Percentiles rank a stretch among this genome's conserved stretches.
phyloP scores from a whole-genome alignment of 2,329 filamentous ascomycete genomes.

The Talaromyces sp. region DNA sequence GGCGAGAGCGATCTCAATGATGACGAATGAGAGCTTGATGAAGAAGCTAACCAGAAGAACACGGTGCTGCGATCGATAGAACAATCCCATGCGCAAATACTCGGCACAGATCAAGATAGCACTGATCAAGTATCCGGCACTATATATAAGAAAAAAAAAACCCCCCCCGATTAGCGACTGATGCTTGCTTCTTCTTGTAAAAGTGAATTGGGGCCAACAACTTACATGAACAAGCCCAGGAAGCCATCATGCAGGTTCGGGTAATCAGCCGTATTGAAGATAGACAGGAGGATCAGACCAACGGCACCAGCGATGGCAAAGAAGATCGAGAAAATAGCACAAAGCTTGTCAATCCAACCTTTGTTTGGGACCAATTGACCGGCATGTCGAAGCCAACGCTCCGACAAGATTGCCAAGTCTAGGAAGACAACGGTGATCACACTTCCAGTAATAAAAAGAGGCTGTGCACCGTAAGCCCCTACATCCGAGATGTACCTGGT shows the following conservation, averaged over 20 bases:
- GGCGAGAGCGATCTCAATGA: slow-evolving; percentile 72
- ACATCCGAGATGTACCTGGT: slow-evolving; percentile 55
- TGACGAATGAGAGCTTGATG: slow-evolving; percentile 82
- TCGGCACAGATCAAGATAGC: slow-evolving; percentile 89
- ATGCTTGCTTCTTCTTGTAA: background rate
- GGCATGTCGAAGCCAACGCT: slow-evolving; percentile 81
- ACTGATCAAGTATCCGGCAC: slow-evolving; percentile 76
- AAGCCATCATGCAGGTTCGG: slow-evolving; percentile 72
- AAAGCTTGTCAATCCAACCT: slow-evolving; percentile 41
- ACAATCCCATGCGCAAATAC: slow-evolving; percentile 81
- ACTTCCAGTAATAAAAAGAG: slow-evolving; percentile 64
- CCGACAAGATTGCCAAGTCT: slow-evolving; percentile 76
- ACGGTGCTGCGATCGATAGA: slow-evolving; percentile 70
- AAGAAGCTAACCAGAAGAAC: slow-evolving; percentile 80
- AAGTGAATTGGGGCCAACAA: background rate
- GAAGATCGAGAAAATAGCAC: slow-evolving; percentile 42
- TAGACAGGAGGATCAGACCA: slow-evolving; percentile 78
- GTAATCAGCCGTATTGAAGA: slow-evolving; percentile 81
- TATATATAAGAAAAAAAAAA: too few species aligned
- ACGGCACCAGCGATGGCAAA: slow-evolving; percentile 76
- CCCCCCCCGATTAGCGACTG: background rate
- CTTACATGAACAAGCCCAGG: slow-evolving; percentile 74
- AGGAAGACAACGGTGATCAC: slow-evolving; percentile 73
- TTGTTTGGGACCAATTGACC: slow-evolving; percentile 78
- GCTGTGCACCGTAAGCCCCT: slow-evolving; percentile 61